These are phyloP conservation scores for Pyronema omphalodes DNA, from an alignment of 495 filamentous ascomycete genomes.

Conservation along the genomic window DNA sequence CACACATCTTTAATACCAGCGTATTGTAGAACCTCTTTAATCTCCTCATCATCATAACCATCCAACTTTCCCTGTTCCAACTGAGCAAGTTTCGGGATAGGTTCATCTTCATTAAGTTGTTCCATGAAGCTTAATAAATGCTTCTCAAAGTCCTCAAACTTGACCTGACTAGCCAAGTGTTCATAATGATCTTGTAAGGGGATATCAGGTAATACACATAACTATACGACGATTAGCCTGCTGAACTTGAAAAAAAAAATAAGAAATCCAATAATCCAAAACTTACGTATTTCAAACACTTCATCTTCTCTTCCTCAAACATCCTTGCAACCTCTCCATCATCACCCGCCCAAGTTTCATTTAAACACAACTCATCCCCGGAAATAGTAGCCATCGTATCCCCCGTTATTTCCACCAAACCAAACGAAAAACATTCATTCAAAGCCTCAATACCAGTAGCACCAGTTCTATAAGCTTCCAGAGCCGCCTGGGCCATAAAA, in stretches of 20 bases:
- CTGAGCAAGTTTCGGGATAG: constrained; percentile 12
- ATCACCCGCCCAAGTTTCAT: constrained; percentile 21
- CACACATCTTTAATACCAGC: constrained; percentile 11
- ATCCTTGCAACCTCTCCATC: constrained; percentile 8
- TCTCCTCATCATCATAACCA: constrained; percentile 17
- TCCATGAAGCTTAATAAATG: constrained; percentile 12
- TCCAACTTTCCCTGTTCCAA: constrained; percentile 17
- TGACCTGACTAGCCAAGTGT: constrained; percentile 9
- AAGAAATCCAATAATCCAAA: not conserved
- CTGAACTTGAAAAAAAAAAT: not conserved
- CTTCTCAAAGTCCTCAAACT: constrained; percentile 19
- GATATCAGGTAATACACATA: constrained; percentile 3
- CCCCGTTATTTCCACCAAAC: constrained; percentile 1
- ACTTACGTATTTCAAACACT: constrained; percentile 10
- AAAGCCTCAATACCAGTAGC: constrained; percentile 10
- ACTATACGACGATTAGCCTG: not conserved
- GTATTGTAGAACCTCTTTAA: constrained; percentile 12
- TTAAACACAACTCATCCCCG: constrained; percentile 14
- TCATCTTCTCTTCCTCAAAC: constrained; percentile 15
- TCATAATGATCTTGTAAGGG: constrained; percentile 16
- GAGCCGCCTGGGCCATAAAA: constrained; percentile 20
- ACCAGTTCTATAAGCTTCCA: constrained; percentile 17
- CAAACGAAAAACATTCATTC: constrained; percentile 22
- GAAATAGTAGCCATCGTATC: not conserved
- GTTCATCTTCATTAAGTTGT: constrained; percentile 7